Evolutionary conservation across 805 yeast genomes (phyloP), one percentile per base, ranked within the genome.

Genomic region (Wickerhamiella spandovensis): DNA sequence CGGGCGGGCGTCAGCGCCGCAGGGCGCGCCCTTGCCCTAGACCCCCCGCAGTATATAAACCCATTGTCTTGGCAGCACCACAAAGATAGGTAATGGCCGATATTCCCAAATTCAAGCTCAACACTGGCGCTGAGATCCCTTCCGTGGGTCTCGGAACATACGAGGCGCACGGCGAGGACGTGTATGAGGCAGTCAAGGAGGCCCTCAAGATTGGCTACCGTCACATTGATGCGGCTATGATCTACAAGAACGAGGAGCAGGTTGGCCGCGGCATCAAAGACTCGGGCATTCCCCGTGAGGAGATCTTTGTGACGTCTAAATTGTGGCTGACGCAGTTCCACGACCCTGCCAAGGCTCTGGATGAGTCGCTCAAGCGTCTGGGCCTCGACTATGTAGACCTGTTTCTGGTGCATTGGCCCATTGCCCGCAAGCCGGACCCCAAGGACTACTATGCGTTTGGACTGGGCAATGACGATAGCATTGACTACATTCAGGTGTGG

Each of bases 141-240:
- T 48, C 55, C 17, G 38, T 55, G 18, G 57, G 54, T 10, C 50
- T 51, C n/a, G 58, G 57, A 17, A 50, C 48, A 13, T 56, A 51
- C 51, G 43, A 51, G 30, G 51, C 48, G 23, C 47, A 47, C 37
- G 51, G 46, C 24, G 54, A 53, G 6, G 59, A 55, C 30, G 57
- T 58, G 13, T 54, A 56, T 12, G 47, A 70, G 0, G 59, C 78
- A 13, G 82, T 80, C 0, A 71, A 75, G 55, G 61, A 70, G 25
- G 92, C 89, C 1, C 70, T 84, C 52, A 64, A 70, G 32, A 67
- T 63, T 13, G 94, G 94, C 0, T 84, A 82, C 63, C 74, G 92
- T 56, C 90, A 81, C 62, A 68, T 84, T 53, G 92, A 85, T 61
- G 69, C 81, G 21, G 95, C 95, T 10, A 76, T 72, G n/a, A 64